A percentile compares a stretch with the other conserved stretches of the same genome.
Evolutionary conservation across 2,329 filamentous ascomycete species (phyloP).

Genomic region (Verticillium isaacii): DNA sequence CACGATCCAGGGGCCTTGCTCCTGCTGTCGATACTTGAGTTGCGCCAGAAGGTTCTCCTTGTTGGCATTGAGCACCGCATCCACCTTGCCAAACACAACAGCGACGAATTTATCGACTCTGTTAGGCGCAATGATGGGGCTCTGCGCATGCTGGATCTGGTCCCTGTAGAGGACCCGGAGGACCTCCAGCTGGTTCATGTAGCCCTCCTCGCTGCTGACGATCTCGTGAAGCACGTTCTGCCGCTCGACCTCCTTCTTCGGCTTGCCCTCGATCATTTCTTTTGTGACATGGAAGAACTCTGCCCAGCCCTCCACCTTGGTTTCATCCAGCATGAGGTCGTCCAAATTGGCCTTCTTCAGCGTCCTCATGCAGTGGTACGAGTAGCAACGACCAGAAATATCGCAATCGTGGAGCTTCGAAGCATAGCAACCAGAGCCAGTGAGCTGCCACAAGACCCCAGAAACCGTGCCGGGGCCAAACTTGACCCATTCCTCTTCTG

Average conservation of each 20-base stretch:
- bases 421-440: conserved; percentile 86
- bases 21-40: conserved; percentile 92
- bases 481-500: conserved; percentile 97
- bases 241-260: conserved; percentile 84
- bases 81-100: conserved; percentile 86
- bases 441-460: conserved; percentile 90
- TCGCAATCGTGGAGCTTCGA: conserved; percentile 71
- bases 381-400: conserved; percentile 78
- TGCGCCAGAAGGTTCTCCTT: conserved; percentile 89
- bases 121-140: conserved; percentile 75
- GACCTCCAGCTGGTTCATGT: conserved; percentile 84
- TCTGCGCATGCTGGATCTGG: conserved; percentile 65
- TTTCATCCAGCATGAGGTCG: conserved; percentile 63
- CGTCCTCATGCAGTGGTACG: conserved; percentile 88
- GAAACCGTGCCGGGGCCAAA: conserved; percentile 76
- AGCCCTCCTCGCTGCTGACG: conserved; percentile 86
- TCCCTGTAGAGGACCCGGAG: conserved; percentile 83
- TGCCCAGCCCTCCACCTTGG: conserved; percentile 78
- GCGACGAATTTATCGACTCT: conserved; percentile 74
- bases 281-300: conserved; percentile 82
- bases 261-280: conserved; percentile 64
- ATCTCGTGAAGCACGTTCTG: conserved; percentile 97
- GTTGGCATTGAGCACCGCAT: conserved; percentile 84
- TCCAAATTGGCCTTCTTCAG: conserved; percentile 91
- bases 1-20: conserved; percentile 90